A percentile compares a stretch with the other conserved stretches of the same genome.
Conservation (phyloP, 805 yeast genomes). For the Starmerella stigmatis region DNA sequence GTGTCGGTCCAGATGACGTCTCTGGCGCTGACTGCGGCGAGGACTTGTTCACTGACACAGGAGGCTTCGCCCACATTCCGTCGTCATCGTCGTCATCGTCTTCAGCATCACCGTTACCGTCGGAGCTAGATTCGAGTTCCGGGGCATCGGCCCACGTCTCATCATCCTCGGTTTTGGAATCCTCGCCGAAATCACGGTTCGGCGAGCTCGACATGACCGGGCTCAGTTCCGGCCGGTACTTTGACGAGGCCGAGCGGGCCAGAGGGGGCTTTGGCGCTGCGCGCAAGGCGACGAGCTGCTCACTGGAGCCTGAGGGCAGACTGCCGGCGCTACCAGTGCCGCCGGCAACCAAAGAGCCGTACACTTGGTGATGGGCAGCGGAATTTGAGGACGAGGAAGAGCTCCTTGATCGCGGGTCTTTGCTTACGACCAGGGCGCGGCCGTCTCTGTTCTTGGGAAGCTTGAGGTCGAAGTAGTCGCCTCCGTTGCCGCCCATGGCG, state of each 20-base stretch:
- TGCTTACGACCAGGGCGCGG: not conserved
- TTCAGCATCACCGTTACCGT: conserved; percentile 30
- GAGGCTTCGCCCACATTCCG: conserved; percentile 49
- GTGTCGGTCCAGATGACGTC: too few relatives aligned
- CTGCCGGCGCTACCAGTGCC: not conserved
- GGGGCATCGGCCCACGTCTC: conserved; percentile 61
- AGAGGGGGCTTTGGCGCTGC: conserved; percentile 38
- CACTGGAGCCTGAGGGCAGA: not conserved
- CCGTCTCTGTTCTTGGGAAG: not conserved
- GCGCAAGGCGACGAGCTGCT: conserved; percentile 51
- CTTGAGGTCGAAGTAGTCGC: conserved; percentile 21
- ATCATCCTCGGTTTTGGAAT: conserved; percentile 6
- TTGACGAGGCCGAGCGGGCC: conserved; percentile 24
- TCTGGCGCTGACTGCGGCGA: not conserved
- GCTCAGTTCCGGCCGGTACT: conserved; percentile 26
- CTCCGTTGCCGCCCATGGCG: conserved; percentile 27
- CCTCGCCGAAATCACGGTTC: not conserved
- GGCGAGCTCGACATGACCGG: conserved; percentile 17
- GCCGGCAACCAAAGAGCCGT: not conserved
- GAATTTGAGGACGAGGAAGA: not conserved
- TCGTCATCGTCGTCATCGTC: conserved; percentile 45
- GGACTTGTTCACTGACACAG: conserved; percentile 11
- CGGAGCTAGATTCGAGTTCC: conserved; percentile 29
- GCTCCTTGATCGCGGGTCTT: not conserved
- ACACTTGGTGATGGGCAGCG: not conserved